A percentile compares a stretch with the other conserved stretches of the same genome.
These are phyloP conservation scores for Suhomyces anneliseae DNA, from an alignment of 1,139 yeast species.

Conservation along the genomic window DNA sequence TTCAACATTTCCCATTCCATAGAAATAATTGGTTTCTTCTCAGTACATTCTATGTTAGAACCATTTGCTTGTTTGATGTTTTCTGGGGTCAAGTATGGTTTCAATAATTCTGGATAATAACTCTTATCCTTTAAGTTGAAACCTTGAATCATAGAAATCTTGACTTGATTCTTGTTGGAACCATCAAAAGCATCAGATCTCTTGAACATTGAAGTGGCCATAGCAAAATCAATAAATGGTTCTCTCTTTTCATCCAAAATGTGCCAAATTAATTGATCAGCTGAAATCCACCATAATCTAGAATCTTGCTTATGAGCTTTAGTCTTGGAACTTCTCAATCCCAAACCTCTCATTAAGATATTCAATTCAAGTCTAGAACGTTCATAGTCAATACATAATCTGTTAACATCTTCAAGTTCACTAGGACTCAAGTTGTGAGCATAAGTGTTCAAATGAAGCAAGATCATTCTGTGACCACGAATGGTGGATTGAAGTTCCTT, in stretches of 20 bases:
- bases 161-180: conserved; percentile 60
- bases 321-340: conserved; percentile 44
- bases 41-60: conserved; percentile 1
- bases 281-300: conserved; percentile 39
- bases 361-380: conserved; percentile 58
- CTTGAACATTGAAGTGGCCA: conserved; percentile 63
- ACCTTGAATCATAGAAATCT: conserved; percentile 66
- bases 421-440: conserved; percentile 23
- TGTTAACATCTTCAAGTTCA: conserved; percentile 32
- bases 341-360: conserved; percentile 67
- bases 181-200: conserved; percentile 56
- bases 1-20: conserved; percentile 72
- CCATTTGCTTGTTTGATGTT: conserved; percentile 6
- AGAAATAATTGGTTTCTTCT: conserved; percentile 42
- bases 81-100: conserved; percentile 42
- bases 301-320: conserved; percentile 29
- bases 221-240: conserved; percentile 72
- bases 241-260: conserved; percentile 52
- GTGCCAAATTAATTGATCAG: conserved; percentile 73
- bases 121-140: conserved; percentile 64
- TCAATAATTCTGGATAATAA: conserved; percentile 67
- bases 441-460: conserved; percentile 42
- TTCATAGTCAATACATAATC: conserved; percentile 58
- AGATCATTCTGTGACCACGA: conserved; percentile 41
- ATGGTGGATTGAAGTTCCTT: conserved; percentile 57